Evolutionary conservation across 2,329 filamentous ascomycete species (phyloP).

Genomic region (Scleromitrula shiraiana): DNA sequence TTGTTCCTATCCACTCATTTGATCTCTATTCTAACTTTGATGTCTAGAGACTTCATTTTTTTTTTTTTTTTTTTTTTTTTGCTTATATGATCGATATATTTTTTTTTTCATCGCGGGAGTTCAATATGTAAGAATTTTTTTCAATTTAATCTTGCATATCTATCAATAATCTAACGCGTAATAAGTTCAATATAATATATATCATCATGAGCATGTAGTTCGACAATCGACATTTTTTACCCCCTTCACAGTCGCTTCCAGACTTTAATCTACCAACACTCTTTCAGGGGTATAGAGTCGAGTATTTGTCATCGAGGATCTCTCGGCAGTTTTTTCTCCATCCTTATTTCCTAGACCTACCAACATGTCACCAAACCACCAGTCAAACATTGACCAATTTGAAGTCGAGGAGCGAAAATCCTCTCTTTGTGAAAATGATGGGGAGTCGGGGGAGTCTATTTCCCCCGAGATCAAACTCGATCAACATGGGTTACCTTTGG

Average conservation of each 20-base stretch:
- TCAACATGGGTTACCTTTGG: conserved; percentile 22
- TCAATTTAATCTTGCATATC: too few species aligned
- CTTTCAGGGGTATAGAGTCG: background rate
- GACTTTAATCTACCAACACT: background rate
- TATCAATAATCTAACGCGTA: background rate
- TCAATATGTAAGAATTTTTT: background rate
- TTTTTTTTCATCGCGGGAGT: background rate
- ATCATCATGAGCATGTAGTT: background rate
- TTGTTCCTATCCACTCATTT: background rate
- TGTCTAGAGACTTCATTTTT: too few species aligned
- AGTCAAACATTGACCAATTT: conserved; percentile 3
- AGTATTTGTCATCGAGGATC: too few species aligned
- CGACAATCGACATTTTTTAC: too few species aligned
- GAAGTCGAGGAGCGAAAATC: background rate
- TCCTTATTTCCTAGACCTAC: background rate
- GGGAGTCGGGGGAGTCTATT: conserved; percentile 1
- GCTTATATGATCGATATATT: too few species aligned
- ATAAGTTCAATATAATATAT: background rate
- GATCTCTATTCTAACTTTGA: too few species aligned
- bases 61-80: too few species aligned
- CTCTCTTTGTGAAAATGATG: conserved; percentile 7
- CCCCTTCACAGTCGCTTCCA: background rate
- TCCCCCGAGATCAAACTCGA: conserved; percentile 16
- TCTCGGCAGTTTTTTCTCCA: background rate
- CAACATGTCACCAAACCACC: conserved; percentile 1